Evolutionary conservation across 2,329 filamentous ascomycete genomes (phyloP).

Genomic region (Clonostachys rhizophaga): DNA sequence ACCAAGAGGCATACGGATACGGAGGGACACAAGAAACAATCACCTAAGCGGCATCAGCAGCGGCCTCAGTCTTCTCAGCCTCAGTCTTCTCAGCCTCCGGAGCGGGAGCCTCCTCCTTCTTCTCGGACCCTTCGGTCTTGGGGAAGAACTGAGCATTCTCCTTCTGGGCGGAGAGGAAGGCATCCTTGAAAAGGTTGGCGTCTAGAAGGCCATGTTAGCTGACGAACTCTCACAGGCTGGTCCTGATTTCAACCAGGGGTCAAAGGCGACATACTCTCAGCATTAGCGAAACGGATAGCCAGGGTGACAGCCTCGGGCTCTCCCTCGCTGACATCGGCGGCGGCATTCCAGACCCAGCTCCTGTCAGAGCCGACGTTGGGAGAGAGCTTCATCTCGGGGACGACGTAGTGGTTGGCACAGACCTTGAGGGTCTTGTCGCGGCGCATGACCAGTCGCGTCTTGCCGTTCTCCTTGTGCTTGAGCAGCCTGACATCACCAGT

Average conservation of each 20-base stretch:
- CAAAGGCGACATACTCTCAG: constrained; percentile 70
- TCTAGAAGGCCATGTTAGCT: constrained; percentile 46
- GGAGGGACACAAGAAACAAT: neutral
- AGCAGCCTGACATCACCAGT: constrained; percentile 94
- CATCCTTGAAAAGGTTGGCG: constrained; percentile 95
- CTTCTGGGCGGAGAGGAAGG: constrained; percentile 94
- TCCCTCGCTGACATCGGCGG: constrained; percentile 96
- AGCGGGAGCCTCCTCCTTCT: constrained; percentile 1
- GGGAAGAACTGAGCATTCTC: constrained; percentile 88
- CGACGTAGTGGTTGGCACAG: constrained; percentile 99
- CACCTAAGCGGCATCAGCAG: neutral
- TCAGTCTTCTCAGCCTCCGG: constrained; percentile 11
- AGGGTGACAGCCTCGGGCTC: constrained; percentile 94
- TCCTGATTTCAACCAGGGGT: neutral
- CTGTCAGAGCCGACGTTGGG: constrained; percentile 97
- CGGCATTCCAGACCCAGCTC: constrained; percentile 98
- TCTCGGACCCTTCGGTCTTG: constrained; percentile 21
- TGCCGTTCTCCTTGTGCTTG: constrained; percentile 98
- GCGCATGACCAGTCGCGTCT: constrained; percentile 97
- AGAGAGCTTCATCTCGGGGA: constrained; percentile 97
- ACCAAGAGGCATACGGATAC: no score
- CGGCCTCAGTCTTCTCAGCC: constrained; percentile 8
- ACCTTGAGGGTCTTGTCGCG: constrained; percentile 99
- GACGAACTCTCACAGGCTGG: no score
- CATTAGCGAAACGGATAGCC: constrained; percentile 96